Conservation (phyloP, 73 alveolate genomes). For the Paramecium tetraurelia region DNA sequence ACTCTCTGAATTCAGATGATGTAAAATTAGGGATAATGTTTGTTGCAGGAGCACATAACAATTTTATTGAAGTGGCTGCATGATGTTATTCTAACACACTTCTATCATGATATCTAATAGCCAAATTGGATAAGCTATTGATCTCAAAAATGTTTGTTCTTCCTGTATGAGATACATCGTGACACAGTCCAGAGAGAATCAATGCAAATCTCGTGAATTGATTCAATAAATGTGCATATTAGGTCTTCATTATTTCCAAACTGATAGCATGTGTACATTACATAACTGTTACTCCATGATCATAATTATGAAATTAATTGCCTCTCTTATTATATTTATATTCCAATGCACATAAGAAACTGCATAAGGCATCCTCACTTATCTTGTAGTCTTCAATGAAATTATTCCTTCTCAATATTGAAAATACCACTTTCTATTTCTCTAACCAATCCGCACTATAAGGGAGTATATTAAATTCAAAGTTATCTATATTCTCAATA, state of each 20-base stretch:
- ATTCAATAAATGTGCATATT: neutral
- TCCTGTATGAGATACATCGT: conserved; percentile 87
- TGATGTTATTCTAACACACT: conserved; percentile 91
- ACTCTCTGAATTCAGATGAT: conserved; percentile 61
- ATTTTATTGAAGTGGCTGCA: conserved; percentile 82
- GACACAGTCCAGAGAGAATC: conserved; percentile 73
- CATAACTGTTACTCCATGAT: conserved; percentile 63
- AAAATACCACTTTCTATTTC: neutral
- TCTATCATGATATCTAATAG: conserved; percentile 85
- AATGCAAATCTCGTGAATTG: conserved; percentile 54
- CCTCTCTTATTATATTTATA: conserved; percentile 54
- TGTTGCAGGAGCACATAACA: conserved; percentile 65
- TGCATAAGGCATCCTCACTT: neutral
- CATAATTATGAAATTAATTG: conserved; percentile 54
- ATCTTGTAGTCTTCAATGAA: conserved; percentile 1
- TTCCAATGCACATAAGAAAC: conserved; percentile 9
- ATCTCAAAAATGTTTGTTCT: conserved; percentile 74
- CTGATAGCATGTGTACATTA: conserved; percentile 38
- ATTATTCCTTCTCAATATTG: neutral
- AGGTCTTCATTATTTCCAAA: neutral
- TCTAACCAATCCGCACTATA: conserved; percentile 11
- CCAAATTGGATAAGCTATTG: conserved; percentile 70
- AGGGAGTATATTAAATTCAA: conserved; percentile 1
- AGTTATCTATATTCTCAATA: neutral
- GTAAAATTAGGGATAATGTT: conserved; percentile 66